Evolutionary conservation across 208 protist species (phyloP).

Genomic region (Herpetomonas tarakana): DNA sequence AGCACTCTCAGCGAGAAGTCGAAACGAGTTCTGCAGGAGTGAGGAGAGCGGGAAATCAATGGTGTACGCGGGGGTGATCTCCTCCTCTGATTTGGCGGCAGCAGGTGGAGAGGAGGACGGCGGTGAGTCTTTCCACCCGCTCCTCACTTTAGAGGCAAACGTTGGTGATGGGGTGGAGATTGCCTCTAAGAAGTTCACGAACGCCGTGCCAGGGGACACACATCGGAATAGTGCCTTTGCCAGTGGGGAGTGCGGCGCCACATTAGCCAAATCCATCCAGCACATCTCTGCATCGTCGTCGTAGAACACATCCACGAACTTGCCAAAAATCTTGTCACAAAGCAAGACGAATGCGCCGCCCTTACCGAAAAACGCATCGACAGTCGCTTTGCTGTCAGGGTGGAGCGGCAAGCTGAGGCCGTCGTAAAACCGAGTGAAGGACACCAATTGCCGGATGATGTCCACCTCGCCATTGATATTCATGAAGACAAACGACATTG

Average conservation of each 20-base stretch:
- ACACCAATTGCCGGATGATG: slow-evolving; percentile 2
- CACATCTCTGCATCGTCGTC: slow-evolving; percentile 18
- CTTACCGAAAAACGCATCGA: slow-evolving; percentile 64
- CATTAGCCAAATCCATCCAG: slow-evolving; percentile 82
- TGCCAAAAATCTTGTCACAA: slow-evolving; percentile 69
- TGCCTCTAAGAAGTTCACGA: slow-evolving; percentile 62
- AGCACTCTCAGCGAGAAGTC: slow-evolving; percentile 50
- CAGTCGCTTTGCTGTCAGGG: slow-evolving; percentile 49
- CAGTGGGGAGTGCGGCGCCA: slow-evolving; percentile 43
- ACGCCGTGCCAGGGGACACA: slow-evolving; percentile 54
- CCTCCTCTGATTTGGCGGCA: slow-evolving; percentile 9
- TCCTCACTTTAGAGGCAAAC: slow-evolving; percentile 44
- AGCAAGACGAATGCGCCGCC: slow-evolving; percentile 51
- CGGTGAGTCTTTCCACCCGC: slow-evolving; percentile 43
- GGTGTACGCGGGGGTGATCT: slow-evolving; percentile 9
- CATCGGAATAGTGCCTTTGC: slow-evolving; percentile 54
- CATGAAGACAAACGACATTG: not conserved
- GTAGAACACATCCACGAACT: slow-evolving; percentile 13
- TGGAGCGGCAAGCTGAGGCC: slow-evolving; percentile 34
- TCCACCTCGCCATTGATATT: slow-evolving; percentile 19
- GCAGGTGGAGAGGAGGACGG: too few species aligned
- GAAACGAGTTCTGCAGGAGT: slow-evolving; percentile 47
- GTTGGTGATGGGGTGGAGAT: slow-evolving; percentile 49
- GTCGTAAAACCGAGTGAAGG: slow-evolving; percentile 26
- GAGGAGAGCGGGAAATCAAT: slow-evolving; percentile 65